Conservation (phyloP, 2,329 filamentous ascomycete genomes). For the Calonectria pteridis region DNA sequence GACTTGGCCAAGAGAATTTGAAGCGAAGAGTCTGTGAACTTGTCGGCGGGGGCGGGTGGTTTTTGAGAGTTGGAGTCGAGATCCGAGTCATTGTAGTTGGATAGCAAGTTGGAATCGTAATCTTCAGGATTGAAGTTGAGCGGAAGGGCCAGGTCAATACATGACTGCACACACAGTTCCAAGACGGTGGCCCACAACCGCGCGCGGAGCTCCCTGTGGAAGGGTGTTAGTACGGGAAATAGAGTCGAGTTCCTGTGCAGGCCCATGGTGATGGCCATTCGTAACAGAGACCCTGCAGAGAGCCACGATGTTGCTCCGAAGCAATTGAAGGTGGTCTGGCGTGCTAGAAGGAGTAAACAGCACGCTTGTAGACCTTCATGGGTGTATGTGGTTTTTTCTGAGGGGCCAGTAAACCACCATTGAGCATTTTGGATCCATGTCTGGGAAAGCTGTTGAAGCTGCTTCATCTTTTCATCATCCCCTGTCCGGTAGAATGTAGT, state of each 20-base stretch:
- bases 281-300: constrained; percentile 39
- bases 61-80: constrained; percentile 27
- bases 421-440: constrained; percentile 44
- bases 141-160: constrained; percentile 40
- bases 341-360: constrained; percentile 39
- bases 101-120: constrained; percentile 37
- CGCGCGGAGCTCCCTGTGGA: constrained; percentile 36
- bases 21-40: constrained; percentile 39
- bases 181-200: constrained; percentile 43
- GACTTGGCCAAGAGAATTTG: constrained; percentile 40
- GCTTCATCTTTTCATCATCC: constrained; percentile 30
- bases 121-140: constrained; percentile 33
- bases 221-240: constrained; percentile 35
- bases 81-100: constrained; percentile 40
- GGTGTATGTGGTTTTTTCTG: constrained; percentile 42
- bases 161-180: constrained; percentile 39
- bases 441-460: constrained; percentile 35
- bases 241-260: constrained; percentile 40
- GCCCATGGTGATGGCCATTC: constrained; percentile 44
- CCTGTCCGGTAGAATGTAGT: constrained; percentile 36
- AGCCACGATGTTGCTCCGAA: constrained; percentile 43
- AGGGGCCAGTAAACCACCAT: constrained; percentile 44
- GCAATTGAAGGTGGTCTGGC: constrained; percentile 44
- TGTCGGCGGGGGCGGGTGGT: constrained; percentile 14
- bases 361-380: constrained; percentile 42